Percentiles rank a stretch among this genome's conserved stretches.
Evolutionary conservation across 2,329 filamentous ascomycete species (phyloP).

Genomic region (Anisogramma anomala): DNA sequence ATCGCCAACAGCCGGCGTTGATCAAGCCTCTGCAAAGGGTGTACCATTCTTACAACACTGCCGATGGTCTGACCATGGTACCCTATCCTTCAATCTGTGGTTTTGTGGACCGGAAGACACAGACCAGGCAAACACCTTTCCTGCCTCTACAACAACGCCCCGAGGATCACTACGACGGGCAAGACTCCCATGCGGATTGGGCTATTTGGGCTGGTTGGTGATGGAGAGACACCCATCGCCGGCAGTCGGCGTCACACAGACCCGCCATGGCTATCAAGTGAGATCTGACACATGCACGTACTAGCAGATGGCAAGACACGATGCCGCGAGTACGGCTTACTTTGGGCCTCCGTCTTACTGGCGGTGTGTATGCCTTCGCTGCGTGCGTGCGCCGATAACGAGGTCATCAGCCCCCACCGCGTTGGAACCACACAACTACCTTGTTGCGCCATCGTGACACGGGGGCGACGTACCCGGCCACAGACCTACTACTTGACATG

Average conservation of each 20-base stretch:
- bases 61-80: too few relatives aligned
- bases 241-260: conserved; percentile 8
- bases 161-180: not conserved
- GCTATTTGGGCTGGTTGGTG: not conserved
- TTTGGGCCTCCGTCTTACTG: not conserved
- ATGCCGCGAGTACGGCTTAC: not conserved
- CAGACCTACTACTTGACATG: conserved; percentile 5
- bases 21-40: too few relatives aligned
- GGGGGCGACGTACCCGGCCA: conserved; percentile 1
- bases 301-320: not conserved
- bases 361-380: not conserved
- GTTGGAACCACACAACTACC: not conserved
- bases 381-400: not conserved
- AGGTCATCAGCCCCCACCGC: conserved; percentile 3
- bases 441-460: conserved; percentile 5
- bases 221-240: conserved; percentile 2
- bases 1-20: not conserved
- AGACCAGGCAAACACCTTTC: too few relatives aligned
- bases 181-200: not conserved
- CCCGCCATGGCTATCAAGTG: not conserved
- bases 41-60: too few relatives aligned
- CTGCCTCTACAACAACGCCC: too few relatives aligned
- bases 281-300: conserved; percentile 6
- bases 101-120: too few relatives aligned
- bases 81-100: too few relatives aligned